Evolutionary conservation across 1,139 yeast species (phyloP), one percentile per base, ranked within the genome.

Genomic region (Pichia terricola): DNA sequence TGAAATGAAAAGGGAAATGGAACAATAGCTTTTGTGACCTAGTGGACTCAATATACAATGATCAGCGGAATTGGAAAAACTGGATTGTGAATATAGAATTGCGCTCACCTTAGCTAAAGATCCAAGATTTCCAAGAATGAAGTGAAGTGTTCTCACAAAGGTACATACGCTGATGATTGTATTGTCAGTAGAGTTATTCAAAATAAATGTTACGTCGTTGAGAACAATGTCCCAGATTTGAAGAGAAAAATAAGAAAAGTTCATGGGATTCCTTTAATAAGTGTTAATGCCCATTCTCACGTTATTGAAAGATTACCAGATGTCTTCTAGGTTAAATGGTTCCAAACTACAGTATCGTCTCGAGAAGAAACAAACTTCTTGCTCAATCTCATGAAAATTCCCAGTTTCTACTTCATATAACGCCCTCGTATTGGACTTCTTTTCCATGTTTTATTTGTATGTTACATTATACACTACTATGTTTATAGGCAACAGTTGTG

Each of bases 151-250:
- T 73, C 94, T 25, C 98, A 91, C 59, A 83, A 81, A 55, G 98
- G 98, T 25, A 91, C 96, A 0, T 91, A 91, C 70, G 98, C 98
- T 32, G 98, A 91, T 77, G 98, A 91, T 65, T 91, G 98, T 64
- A 66, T 91, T 35, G 97, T 91, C 28, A 81, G 84, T 60, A 72
- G 98, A 53, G 95, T 91, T 5, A 75, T 89, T 65, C 97, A 89
- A 59, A 97, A 91, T 66, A 91, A 91, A 61, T 91, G 98, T 65
- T 91, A 80, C 60, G 88, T 91, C 46, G 97, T 91, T 37, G 98
- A 97, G 39, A 89, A 97, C 1, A 91, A 91, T 64, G 98, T 91
- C 79, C 96, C 95, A n/a, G 97, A 91, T 57, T 70, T 91, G 60
- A 91, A 91, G 63, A 79, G 96, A 59, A 75, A 98, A 63, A 76